Conservation (phyloP, 2,329 filamentous ascomycete genomes). For the Macrophomina pseudophaseolina region DNA sequence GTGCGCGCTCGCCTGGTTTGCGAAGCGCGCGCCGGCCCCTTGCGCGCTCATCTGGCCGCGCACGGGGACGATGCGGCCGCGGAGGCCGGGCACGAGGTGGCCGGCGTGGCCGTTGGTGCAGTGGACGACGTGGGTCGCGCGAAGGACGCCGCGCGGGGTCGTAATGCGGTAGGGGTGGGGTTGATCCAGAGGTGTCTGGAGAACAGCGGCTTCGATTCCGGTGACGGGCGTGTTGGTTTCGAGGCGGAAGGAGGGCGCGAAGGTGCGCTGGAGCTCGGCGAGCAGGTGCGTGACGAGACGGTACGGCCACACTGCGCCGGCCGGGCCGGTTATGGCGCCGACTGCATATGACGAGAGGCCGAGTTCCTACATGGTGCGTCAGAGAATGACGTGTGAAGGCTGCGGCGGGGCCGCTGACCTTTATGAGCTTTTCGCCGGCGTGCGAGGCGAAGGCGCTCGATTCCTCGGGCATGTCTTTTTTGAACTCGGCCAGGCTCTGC, state of each 20-base stretch:
- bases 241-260: slow-evolving; percentile 39
- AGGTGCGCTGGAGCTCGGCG: background rate
- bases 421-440: background rate
- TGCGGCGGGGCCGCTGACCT: no score
- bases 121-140: slow-evolving; percentile 60
- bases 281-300: slow-evolving; percentile 26
- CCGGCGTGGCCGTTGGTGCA: slow-evolving; percentile 62
- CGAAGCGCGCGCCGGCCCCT: slow-evolving; percentile 44
- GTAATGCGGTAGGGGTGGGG: background rate
- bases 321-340: slow-evolving; percentile 37
- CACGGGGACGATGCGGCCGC: slow-evolving; percentile 51
- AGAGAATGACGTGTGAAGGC: background rate
- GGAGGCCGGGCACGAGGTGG: slow-evolving; percentile 58
- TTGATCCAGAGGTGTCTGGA: background rate
- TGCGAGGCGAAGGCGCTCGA: background rate
- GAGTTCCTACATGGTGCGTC: background rate
- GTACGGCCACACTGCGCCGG: slow-evolving; percentile 35
- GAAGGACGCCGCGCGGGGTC: slow-evolving; percentile 36
- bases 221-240: slow-evolving; percentile 47
- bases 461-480: background rate
- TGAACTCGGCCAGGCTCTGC: background rate
- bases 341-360: background rate
- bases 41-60: slow-evolving; percentile 60
- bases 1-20: slow-evolving; percentile 41
- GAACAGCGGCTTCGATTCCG: slow-evolving; percentile 31